These are phyloP conservation scores for Scedosporium apiospermum DNA, from an alignment of 2,329 filamentous ascomycete genomes.

Conservation along the genomic window DNA sequence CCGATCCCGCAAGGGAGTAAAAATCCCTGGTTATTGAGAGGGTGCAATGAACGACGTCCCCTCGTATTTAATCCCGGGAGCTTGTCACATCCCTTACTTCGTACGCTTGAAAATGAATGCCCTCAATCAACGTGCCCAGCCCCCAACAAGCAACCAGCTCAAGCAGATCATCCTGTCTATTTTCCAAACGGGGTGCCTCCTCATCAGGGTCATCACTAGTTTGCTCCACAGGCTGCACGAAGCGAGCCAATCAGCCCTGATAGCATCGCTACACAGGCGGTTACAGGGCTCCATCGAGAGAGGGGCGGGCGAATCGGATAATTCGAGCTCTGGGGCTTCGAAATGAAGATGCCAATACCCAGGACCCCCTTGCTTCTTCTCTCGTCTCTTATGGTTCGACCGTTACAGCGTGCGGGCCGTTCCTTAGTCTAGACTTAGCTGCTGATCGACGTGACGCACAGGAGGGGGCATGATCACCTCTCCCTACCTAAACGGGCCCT, in stretches of 20 bases:
- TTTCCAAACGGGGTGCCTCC: slow-evolving; percentile 10
- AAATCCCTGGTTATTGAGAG: too few relatives aligned
- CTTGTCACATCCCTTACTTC: too few relatives aligned
- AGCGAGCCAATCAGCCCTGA: background rate
- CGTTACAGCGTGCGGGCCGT: background rate
- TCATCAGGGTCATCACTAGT: background rate
- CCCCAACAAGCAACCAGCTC: too few relatives aligned
- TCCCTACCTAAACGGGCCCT: too few relatives aligned
- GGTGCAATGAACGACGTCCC: too few relatives aligned
- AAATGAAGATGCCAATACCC: background rate
- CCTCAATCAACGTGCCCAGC: too few relatives aligned
- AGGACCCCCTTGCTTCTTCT: background rate
- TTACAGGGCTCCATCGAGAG: background rate
- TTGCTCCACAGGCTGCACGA: background rate
- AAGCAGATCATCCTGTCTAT: slow-evolving; percentile 20
- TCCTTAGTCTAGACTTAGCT: too few relatives aligned
- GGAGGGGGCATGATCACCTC: too few relatives aligned
- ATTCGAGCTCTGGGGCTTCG: background rate
- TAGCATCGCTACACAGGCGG: background rate
- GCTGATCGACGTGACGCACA: too few relatives aligned
- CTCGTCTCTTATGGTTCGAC: background rate
- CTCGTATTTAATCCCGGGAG: too few relatives aligned
- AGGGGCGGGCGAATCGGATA: background rate
- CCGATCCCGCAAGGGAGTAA: too few relatives aligned
- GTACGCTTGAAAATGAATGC: too few relatives aligned